Percentiles rank a stretch among this genome's conserved stretches.
phyloP scores from a whole-genome alignment of 116 monocot species.

The Papilionanthe hybrid region DNA sequence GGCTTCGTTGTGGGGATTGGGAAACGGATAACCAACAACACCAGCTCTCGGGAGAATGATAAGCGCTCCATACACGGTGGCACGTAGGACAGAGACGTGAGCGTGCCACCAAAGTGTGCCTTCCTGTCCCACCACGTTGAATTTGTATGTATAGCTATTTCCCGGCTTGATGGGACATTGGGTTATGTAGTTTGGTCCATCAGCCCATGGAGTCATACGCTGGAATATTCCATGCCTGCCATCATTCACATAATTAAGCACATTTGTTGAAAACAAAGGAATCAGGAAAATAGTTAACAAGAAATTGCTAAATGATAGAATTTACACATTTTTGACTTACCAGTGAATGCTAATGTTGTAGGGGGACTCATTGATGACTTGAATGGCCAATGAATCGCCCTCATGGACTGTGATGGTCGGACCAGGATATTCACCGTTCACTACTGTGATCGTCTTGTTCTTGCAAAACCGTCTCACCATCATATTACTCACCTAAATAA shows the following conservation, averaged over 20 bases:
- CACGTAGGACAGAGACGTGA: conserved; percentile 20
- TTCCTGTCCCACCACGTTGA: conserved; percentile 29
- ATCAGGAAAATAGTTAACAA: no score
- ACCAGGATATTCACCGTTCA: conserved; percentile 46
- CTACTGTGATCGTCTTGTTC: conserved; percentile 30
- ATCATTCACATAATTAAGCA: neutral
- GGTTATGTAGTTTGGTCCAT: conserved; percentile 29
- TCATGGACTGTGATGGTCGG: conserved; percentile 38
- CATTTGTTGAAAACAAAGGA: no score
- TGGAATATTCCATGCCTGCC: conserved; percentile 48
- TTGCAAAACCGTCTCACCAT: conserved; percentile 35
- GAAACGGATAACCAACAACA: conserved; percentile 10
- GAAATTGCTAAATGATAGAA: neutral
- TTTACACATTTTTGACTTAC: conserved; percentile 8
- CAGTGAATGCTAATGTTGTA: conserved; percentile 64
- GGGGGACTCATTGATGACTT: conserved; percentile 56
- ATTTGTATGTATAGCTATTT: conserved; percentile 30
- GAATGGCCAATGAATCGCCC: conserved; percentile 50
- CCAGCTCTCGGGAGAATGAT: conserved; percentile 33
- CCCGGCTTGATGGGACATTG: conserved; percentile 41
- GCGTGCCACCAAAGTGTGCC: conserved; percentile 59
- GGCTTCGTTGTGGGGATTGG: conserved; percentile 35
- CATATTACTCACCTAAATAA: conserved; percentile 32
- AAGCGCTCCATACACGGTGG: conserved; percentile 38
- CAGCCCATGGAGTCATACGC: conserved; percentile 24